phyloP scores from a whole-genome alignment of 345 rosid genomes.

The Anacardium occidentale region DNA sequence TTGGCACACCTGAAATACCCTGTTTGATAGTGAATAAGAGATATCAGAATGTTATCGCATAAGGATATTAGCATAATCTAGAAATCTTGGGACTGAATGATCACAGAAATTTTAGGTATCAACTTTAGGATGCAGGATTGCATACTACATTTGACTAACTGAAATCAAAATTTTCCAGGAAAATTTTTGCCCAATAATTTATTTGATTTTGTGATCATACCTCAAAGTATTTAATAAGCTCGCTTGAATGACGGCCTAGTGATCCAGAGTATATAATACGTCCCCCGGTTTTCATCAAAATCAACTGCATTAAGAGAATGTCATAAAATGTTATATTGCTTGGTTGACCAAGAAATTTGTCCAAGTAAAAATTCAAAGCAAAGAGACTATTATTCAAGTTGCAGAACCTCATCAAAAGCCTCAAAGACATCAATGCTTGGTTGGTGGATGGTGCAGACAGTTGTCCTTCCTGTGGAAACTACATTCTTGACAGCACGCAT shows the following conservation, averaged over 20 bases:
- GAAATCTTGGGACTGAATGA: neutral
- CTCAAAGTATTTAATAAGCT: conserved; percentile 16
- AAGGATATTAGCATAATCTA: neutral
- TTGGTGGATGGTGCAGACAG: conserved; percentile 19
- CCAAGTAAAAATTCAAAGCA: too few relatives aligned
- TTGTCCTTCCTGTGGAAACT: conserved; percentile 14
- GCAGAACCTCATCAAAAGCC: conserved; percentile 11
- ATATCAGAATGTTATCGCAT: neutral
- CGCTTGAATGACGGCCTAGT: conserved; percentile 19
- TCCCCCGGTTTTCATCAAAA: conserved; percentile 20
- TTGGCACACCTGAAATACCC: conserved; percentile 49
- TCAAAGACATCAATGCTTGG: conserved; percentile 19
- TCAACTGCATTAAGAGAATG: conserved; percentile 13
- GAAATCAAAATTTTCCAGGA: neutral
- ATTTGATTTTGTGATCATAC: neutral
- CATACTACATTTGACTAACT: neutral
- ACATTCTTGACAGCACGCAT: conserved; percentile 20
- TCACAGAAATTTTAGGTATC: neutral
- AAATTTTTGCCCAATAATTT: neutral
- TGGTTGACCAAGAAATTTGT: neutral
- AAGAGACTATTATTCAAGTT: neutral
- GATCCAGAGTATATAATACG: conserved; percentile 11
- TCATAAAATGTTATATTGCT: neutral
- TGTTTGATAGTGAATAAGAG: conserved; percentile 1
- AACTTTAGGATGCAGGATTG: neutral